Evolutionary conservation across 2,329 filamentous ascomycete species (phyloP).

Genomic region (Colletotrichum sp.): DNA sequence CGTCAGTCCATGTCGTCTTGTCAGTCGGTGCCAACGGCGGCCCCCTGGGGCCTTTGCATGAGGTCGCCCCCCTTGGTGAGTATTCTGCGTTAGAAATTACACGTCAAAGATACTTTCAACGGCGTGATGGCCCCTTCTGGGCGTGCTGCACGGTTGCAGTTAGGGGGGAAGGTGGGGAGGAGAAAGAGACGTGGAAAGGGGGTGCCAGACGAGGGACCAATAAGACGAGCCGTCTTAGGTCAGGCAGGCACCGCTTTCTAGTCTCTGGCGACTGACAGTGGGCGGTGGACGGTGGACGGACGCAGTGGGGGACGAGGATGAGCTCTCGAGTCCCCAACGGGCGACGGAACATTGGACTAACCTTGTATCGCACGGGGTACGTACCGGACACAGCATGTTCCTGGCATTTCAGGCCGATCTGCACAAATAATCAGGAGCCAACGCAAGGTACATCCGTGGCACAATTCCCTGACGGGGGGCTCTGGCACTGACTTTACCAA

Average conservation of each 20-base stretch:
- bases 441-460: not conserved
- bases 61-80: not conserved
- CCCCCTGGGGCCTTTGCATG: slow-evolving; percentile 1
- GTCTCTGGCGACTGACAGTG: not conserved
- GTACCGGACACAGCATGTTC: not conserved
- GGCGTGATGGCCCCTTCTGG: slow-evolving; percentile 13
- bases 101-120: slow-evolving; percentile 18
- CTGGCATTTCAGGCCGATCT: slow-evolving; percentile 12
- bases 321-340: not conserved
- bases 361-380: not conserved
- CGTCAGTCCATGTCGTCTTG: not conserved
- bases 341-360: not conserved
- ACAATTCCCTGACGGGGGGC: not conserved
- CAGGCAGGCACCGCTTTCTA: not conserved
- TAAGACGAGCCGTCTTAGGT: slow-evolving; percentile 12
- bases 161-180: not conserved
- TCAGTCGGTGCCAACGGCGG: not conserved
- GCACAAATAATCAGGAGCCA: slow-evolving; percentile 12
- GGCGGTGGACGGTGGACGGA: not conserved
- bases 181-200: not conserved
- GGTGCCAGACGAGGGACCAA: not conserved
- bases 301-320: slow-evolving; percentile 12
- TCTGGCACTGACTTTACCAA: not conserved
- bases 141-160: slow-evolving; percentile 9
- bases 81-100: slow-evolving; percentile 10